Evolutionary conservation across 345 rosid genomes (phyloP).

Genomic region (Aquilaria malaccensis): DNA sequence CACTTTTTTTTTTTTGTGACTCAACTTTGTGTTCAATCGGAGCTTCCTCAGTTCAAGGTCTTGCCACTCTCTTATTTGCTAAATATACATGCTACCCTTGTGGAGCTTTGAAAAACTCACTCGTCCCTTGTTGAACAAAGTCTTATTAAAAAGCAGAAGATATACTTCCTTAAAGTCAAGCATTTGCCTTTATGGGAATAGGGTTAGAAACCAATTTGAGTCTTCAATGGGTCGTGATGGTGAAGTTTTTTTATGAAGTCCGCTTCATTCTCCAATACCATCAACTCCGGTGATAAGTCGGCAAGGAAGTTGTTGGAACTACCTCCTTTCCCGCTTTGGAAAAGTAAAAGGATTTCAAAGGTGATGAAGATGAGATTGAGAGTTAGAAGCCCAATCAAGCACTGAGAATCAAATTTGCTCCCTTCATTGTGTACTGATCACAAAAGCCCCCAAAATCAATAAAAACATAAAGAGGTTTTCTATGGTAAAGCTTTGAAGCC

Average conservation of each 20-base stretch:
- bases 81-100: conserved; percentile 46
- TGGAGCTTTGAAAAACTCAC: conserved; percentile 40
- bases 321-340: conserved; percentile 24
- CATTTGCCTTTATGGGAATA: conserved; percentile 19
- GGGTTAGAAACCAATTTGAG: neutral
- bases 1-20: conserved; percentile 10
- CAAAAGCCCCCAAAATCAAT: neutral
- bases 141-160: conserved; percentile 36
- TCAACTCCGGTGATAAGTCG: conserved; percentile 28
- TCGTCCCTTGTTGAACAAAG: conserved; percentile 36
- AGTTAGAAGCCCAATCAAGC: conserved; percentile 26
- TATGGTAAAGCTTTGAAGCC: neutral
- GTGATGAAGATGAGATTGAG: conserved; percentile 36
- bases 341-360: conserved; percentile 39
- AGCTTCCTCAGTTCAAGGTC: conserved; percentile 30
- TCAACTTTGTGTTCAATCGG: conserved; percentile 1
- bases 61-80: conserved; percentile 47
- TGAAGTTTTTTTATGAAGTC: conserved; percentile 6
- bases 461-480: neutral
- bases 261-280: conserved; percentile 17
- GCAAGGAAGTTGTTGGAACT: conserved; percentile 17
- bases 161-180: conserved; percentile 32
- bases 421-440: conserved; percentile 24
- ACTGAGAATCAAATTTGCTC: conserved; percentile 37
- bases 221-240: conserved; percentile 9